Base-by-base conservation (phyloP, 164 flowering plant genomes). In the Paratinospora sagittata region DNA sequence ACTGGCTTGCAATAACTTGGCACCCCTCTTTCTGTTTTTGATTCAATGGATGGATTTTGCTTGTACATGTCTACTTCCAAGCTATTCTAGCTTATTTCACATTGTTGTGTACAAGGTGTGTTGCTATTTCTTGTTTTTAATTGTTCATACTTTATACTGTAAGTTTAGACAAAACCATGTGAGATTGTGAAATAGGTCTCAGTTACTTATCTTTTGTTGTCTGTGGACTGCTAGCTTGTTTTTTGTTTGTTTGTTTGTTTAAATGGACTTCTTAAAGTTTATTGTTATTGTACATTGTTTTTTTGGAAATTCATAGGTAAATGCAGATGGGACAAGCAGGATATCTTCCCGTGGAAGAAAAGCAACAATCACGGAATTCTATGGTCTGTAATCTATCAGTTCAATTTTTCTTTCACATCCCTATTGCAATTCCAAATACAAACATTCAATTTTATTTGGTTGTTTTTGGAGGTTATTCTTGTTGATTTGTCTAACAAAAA, bases 41-140 rank as follows among this genome's bases (percentile, higher is more conserved):
- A 80, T 89, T 6, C 92, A 86, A 69, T 91, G 96, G 96, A 65
- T 88, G 74, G 92, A 90, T 74, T 84, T 85, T 77, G 84, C 89
- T 17, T 89, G 90, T 68, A 55, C 84, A 19, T 89, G 89, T 71
- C 70, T 87, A 7, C 85, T 87, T n/a, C 95, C 94, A 2, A 78
- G 86, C 74, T 88, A 84, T 75, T 75, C 90, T 6, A 81, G 87
- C 66, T 77, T 89, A 74, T 85, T 90, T 74, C 90, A 90, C 71
- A 66, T 92, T 70, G 81, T 87, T 27, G 73, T 90, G 39, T 87
- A 85, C 83, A 85, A 88, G 90, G 93, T 88, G 27, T 21, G 82
- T 72, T 71, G 43, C 26, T 34, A 14, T 70, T 27, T 7, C 14
- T 74, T 30, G 36, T 21, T 64, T 10, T 27, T 26, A 13, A 26